Evolutionary conservation across 805 yeast genomes (phyloP).

Genomic region (Ogataea kodamae): DNA sequence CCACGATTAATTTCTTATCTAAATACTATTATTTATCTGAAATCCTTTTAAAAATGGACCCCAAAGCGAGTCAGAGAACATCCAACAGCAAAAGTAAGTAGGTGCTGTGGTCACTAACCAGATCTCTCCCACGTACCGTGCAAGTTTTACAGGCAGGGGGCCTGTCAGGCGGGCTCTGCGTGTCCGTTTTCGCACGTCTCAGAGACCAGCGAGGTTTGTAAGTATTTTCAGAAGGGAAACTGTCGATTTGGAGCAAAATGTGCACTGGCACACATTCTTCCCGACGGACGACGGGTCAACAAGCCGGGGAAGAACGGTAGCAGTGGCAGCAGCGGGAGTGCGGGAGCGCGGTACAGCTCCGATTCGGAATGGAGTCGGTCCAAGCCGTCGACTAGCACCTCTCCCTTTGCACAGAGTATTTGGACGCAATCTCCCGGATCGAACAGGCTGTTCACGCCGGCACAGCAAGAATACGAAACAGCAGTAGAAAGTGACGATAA

Average conservation of each 20-base stretch:
- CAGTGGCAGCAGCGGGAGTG: slow-evolving; percentile 10
- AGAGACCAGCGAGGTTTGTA: slow-evolving; percentile 72
- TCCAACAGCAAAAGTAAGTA: slow-evolving; percentile 27
- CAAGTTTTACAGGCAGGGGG: slow-evolving; percentile 86
- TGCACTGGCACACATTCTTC: slow-evolving; percentile 86
- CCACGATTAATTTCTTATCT: slow-evolving; percentile 7
- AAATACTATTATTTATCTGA: slow-evolving; percentile 1
- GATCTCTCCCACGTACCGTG: slow-evolving; percentile 94
- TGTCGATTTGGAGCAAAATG: slow-evolving; percentile 94
- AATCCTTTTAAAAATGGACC: slow-evolving; percentile 5
- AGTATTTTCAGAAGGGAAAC: slow-evolving; percentile 93
- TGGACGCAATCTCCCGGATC: slow-evolving; percentile 19
- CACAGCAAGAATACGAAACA: slow-evolving; percentile 32
- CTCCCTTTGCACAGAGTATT: slow-evolving; percentile 26
- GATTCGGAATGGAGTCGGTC: slow-evolving; percentile 11
- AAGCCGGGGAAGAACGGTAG: slow-evolving; percentile 30
- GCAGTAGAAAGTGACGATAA: slow-evolving; percentile 29
- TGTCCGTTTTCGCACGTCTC: slow-evolving; percentile 88
- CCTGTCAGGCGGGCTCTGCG: slow-evolving; percentile 89
- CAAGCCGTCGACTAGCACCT: slow-evolving; percentile 20
- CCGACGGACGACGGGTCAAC: slow-evolving; percentile 83
- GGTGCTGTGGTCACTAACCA: slow-evolving; percentile 16
- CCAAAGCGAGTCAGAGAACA: too few species aligned
- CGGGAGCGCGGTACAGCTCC: too few species aligned
- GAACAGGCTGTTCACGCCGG: slow-evolving; percentile 11